Percentiles rank a stretch among this genome's conserved stretches.
Evolutionary conservation across 345 rosid genomes (phyloP).

Genomic region (Arabis alpina): DNA sequence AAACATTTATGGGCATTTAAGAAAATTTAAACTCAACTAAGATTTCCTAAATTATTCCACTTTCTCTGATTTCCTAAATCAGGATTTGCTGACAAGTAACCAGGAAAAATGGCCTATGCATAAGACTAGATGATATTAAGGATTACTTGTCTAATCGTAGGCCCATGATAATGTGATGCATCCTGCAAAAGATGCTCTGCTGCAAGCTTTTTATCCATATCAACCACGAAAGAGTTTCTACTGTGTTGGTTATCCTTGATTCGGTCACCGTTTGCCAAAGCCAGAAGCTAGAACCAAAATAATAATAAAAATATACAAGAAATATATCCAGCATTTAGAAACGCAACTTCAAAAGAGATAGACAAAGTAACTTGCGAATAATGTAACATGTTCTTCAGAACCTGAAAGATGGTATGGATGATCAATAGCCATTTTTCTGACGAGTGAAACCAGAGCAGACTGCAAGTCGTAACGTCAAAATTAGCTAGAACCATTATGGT

Average conservation of each 20-base stretch:
- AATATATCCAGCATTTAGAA: conserved; percentile 20
- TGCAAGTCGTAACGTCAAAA: conserved; percentile 51
- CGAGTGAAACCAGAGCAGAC: conserved; percentile 87
- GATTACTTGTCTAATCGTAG: conserved; percentile 75
- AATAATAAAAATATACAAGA: conserved; percentile 21
- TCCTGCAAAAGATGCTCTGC: conserved; percentile 84
- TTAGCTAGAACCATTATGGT: conserved; percentile 37
- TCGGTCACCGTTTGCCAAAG: conserved; percentile 95
- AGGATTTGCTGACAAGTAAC: conserved; percentile 19
- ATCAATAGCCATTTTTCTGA: conserved; percentile 96
- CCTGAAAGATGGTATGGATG: conserved; percentile 99
- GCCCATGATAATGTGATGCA: conserved; percentile 69
- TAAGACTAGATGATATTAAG: conserved; percentile 24
- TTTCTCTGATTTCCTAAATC: too few relatives aligned
- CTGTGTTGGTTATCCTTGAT: conserved; percentile 92
- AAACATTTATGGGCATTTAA: too few relatives aligned
- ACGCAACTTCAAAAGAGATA: conserved; percentile 3
- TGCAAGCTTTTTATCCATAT: conserved; percentile 84
- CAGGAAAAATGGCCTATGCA: conserved; percentile 14
- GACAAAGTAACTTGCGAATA: conserved; percentile 15
- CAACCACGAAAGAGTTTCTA: conserved; percentile 91
- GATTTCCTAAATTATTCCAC: too few relatives aligned
- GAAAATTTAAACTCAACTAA: too few relatives aligned
- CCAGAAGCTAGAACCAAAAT: conserved; percentile 70
- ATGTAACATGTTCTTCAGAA: conserved; percentile 38